These are phyloP conservation scores for Axilococcus clingmanii DNA, from an alignment of 139 green algal species.

Conservation along the genomic window DNA sequence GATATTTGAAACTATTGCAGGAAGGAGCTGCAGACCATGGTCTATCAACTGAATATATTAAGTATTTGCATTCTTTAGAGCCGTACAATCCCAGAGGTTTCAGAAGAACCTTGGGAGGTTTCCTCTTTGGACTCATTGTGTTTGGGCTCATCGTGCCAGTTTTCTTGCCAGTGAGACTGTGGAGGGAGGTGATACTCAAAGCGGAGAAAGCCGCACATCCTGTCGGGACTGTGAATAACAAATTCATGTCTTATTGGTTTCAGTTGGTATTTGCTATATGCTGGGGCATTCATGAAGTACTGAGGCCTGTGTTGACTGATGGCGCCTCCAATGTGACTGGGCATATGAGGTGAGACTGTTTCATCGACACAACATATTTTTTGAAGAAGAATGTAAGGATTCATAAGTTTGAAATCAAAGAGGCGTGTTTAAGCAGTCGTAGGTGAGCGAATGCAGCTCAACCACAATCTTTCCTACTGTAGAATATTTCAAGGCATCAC, in stretches of 20 bases:
- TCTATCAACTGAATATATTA: constrained; percentile 8
- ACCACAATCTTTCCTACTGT: no score
- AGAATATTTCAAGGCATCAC: no score
- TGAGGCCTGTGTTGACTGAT: constrained; percentile 11
- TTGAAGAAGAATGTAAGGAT: no score
- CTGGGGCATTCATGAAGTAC: constrained; percentile 9
- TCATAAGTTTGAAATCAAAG: no score
- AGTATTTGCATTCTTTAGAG: constrained; percentile 1
- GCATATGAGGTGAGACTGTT: no score
- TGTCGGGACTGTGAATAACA: constrained; percentile 2
- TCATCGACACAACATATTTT: no score
- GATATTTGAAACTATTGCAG: constrained; percentile 15
- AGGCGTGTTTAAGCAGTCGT: no score
- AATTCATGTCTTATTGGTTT: background rate
- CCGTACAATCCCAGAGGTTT: constrained; percentile 5
- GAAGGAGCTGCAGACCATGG: constrained; percentile 6
- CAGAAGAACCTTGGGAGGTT: constrained; percentile 2
- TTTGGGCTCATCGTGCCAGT: background rate
- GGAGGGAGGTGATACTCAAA: background rate
- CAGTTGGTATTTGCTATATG: constrained; percentile 4
- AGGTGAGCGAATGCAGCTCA: no score
- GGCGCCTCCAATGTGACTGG: no score
- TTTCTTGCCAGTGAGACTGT: background rate
- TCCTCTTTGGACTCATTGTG: background rate
- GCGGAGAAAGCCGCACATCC: background rate